Percentiles rank a stretch among this genome's conserved stretches.
Evolutionary conservation across 257 asterid genomes (phyloP).

Genomic region (Fraxinus quadrangulata): DNA sequence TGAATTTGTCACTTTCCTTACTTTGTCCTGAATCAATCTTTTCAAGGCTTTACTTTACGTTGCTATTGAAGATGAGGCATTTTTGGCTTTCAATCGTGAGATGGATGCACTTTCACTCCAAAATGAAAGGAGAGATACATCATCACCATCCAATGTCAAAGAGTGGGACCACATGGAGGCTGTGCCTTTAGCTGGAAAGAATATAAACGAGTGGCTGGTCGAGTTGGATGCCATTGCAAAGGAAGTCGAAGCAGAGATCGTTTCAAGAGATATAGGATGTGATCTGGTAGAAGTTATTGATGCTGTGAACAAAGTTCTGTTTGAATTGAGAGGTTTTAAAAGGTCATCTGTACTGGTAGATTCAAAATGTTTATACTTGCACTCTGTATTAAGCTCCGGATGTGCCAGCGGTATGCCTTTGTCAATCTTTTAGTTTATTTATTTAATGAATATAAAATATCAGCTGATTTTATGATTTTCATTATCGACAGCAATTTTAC

Average conservation of each 20-base stretch:
- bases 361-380: constrained; percentile 81
- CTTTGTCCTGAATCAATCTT: background rate
- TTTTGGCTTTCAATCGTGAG: constrained; percentile 66
- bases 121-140: constrained; percentile 52
- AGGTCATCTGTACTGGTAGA: constrained; percentile 73
- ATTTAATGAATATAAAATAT: constrained; percentile 4
- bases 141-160: constrained; percentile 34
- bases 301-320: constrained; percentile 82
- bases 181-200: constrained; percentile 81
- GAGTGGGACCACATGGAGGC: constrained; percentile 58
- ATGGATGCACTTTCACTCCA: constrained; percentile 58
- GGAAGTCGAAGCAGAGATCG: constrained; percentile 91
- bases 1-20: constrained; percentile 1
- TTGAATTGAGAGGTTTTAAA: constrained; percentile 71
- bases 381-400: constrained; percentile 74
- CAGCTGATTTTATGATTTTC: constrained; percentile 21
- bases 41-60: constrained; percentile 77
- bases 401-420: constrained; percentile 66
- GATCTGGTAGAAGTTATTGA: constrained; percentile 75
- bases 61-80: constrained; percentile 88
- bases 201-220: constrained; percentile 65
- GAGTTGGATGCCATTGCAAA: constrained; percentile 77
- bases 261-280: constrained; percentile 81
- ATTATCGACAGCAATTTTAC: constrained; percentile 73
- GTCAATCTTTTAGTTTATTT: constrained; percentile 11